phyloP scores from a whole-genome alignment of 129 eudicot species.

The Rutidosis leptorrhynchoides region DNA sequence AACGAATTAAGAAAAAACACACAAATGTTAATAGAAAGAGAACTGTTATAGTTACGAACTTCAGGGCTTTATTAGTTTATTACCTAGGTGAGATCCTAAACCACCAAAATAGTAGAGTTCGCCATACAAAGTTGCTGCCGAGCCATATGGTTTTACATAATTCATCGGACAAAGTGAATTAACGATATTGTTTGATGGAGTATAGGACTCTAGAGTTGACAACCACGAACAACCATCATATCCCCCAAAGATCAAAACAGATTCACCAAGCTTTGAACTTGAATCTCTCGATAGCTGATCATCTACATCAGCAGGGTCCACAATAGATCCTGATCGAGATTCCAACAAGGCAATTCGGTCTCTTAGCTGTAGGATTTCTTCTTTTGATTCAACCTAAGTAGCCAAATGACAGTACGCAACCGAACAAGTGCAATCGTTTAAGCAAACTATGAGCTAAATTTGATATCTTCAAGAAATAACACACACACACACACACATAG shows the following conservation, averaged over 20 bases:
- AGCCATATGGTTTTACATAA: slow-evolving; percentile 39
- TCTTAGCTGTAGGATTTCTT: slow-evolving; percentile 39
- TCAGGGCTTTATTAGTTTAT: slow-evolving; percentile 21
- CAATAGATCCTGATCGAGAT: slow-evolving; percentile 16
- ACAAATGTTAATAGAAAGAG: background rate
- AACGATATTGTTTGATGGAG: slow-evolving; percentile 37
- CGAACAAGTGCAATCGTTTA: background rate
- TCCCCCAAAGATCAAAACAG: slow-evolving; percentile 62
- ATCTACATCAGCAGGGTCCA: slow-evolving; percentile 21
- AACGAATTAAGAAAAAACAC: background rate
- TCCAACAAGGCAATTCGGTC: slow-evolving; percentile 22
- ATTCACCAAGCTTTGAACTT: slow-evolving; percentile 14
- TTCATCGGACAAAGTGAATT: slow-evolving; percentile 52
- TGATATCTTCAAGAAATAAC: background rate
- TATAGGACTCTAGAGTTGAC: slow-evolving; percentile 41
- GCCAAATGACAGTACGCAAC: slow-evolving; percentile 17
- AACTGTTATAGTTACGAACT: background rate
- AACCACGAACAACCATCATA: slow-evolving; percentile 65
- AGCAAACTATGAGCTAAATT: no score
- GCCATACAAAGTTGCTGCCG: slow-evolving; percentile 50
- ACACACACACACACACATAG: background rate
- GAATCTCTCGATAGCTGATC: slow-evolving; percentile 6
- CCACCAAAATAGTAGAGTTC: slow-evolving; percentile 68
- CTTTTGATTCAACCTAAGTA: slow-evolving; percentile 51
- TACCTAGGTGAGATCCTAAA: slow-evolving; percentile 55